Percentiles rank a stretch among this genome's conserved stretches.
phyloP scores from a whole-genome alignment of 345 rosid species.

The Rhodamnia rubescens region DNA sequence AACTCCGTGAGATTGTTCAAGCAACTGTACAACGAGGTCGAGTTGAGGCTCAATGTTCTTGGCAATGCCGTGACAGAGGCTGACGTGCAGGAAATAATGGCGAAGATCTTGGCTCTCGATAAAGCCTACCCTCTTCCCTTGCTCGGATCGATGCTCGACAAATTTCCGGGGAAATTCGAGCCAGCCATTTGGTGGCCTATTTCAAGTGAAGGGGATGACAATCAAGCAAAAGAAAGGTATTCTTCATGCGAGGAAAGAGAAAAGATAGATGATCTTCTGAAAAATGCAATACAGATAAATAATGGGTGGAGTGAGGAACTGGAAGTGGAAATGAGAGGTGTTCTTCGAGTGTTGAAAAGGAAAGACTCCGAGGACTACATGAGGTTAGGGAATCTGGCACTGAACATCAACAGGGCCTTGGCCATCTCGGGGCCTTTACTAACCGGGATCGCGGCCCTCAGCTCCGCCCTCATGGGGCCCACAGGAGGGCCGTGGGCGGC shows the following conservation, averaged over 20 bases:
- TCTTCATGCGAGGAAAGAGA: background rate
- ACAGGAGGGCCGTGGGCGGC: background rate
- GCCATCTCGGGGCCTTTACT: conserved; percentile 4
- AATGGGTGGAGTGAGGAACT: conserved; percentile 10
- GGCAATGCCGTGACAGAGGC: background rate
- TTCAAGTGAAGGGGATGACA: background rate
- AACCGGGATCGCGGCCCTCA: conserved; percentile 1
- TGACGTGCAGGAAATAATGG: conserved; percentile 5
- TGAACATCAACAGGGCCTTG: conserved; percentile 3
- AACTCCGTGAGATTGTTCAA: conserved; percentile 30
- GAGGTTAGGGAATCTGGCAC: conserved; percentile 17
- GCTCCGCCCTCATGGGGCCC: background rate
- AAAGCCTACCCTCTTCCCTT: conserved; percentile 19
- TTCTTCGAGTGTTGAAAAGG: conserved; percentile 20
- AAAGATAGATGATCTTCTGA: background rate
- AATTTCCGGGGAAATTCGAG: conserved; percentile 14
- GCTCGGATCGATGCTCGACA: conserved; percentile 16
- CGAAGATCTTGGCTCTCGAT: conserved; percentile 16
- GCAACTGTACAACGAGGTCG: conserved; percentile 16
- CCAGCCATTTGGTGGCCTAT: conserved; percentile 15
- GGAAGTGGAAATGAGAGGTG: conserved; percentile 2
- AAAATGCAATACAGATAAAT: background rate
- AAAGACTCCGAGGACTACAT: conserved; percentile 35
- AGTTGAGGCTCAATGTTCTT: background rate
- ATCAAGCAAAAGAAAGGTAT: background rate